These are phyloP conservation scores for Penicillium coprophilum DNA, from an alignment of 495 filamentous ascomycete genomes.

Conservation along the genomic window DNA sequence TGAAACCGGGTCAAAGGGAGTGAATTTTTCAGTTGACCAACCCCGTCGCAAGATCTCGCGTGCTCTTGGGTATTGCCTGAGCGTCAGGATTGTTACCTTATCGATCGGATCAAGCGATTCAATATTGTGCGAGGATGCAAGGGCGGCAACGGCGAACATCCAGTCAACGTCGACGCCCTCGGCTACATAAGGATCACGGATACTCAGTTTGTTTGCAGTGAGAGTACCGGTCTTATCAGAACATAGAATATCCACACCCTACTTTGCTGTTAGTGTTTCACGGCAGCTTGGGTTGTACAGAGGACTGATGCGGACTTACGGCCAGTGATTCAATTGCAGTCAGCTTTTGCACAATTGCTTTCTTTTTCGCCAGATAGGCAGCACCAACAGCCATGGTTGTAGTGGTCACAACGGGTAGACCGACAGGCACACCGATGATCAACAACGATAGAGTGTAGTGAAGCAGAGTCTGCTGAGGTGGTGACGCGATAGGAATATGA, in stretches of 20 bases:
- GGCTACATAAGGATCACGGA: constrained; percentile 68
- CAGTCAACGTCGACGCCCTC: constrained; percentile 71
- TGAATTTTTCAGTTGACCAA: constrained; percentile 70
- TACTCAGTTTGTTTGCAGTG: constrained; percentile 70
- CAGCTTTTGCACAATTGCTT: constrained; percentile 95
- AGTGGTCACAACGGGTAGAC: constrained; percentile 92
- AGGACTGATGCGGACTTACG: constrained; percentile 36
- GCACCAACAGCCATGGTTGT: constrained; percentile 97
- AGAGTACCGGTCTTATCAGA: constrained; percentile 85
- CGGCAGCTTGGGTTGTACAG: neutral
- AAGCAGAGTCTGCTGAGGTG: constrained; percentile 55
- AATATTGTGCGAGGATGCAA: constrained; percentile 72
- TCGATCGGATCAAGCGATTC: constrained; percentile 73
- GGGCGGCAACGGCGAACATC: constrained; percentile 72
- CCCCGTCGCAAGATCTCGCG: constrained; percentile 62
- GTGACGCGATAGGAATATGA: constrained; percentile 62
- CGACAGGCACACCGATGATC: constrained; percentile 93
- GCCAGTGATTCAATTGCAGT: constrained; percentile 93
- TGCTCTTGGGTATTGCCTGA: constrained; percentile 66
- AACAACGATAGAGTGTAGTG: constrained; percentile 72
- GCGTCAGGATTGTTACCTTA: constrained; percentile 67
- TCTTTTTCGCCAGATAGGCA: constrained; percentile 89
- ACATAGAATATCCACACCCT: constrained; percentile 93
- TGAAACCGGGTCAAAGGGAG: constrained; percentile 71
- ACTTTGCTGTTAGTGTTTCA: constrained; percentile 10